Percentiles rank a stretch among this genome's conserved stretches.
These are phyloP conservation scores for Nitzschia inconspicua DNA, from an alignment of 108 stramenopile genomes.

Conservation along the genomic window DNA sequence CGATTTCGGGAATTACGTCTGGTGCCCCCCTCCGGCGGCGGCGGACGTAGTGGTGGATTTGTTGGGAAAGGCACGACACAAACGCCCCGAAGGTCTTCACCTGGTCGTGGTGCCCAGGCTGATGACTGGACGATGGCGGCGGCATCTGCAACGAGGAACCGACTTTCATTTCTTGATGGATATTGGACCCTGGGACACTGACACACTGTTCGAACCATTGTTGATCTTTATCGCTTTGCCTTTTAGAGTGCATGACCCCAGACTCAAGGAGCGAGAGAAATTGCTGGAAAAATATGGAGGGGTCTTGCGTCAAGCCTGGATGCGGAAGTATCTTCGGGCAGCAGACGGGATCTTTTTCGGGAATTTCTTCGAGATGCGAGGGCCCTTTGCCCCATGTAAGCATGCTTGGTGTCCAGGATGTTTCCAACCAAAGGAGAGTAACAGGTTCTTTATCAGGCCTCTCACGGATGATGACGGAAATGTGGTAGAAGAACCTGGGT, in stretches of 20 bases:
- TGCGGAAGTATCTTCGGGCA: too few relatives aligned
- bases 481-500: too few relatives aligned
- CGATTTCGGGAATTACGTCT: too few relatives aligned
- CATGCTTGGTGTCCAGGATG: too few relatives aligned
- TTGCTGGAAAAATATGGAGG: conserved; percentile 40
- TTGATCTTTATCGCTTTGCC: conserved; percentile 28
- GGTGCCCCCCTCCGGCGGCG: conserved; percentile 30
- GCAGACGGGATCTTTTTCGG: too few relatives aligned
- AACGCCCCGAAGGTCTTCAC: conserved; percentile 21
- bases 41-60: conserved; percentile 30
- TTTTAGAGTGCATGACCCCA: too few relatives aligned
- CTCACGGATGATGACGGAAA: conserved; percentile 4
- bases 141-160: conserved; percentile 9
- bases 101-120: conserved; percentile 36
- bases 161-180: conserved; percentile 20
- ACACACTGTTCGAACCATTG: conserved; percentile 36
- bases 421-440: too few relatives aligned
- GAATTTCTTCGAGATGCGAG: too few relatives aligned
- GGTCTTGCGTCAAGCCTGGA: too few relatives aligned
- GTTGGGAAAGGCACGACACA: conserved; percentile 25
- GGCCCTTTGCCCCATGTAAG: too few relatives aligned
- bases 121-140: conserved; percentile 38
- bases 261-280: too few relatives aligned
- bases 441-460: too few relatives aligned
- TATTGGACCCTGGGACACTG: conserved; percentile 16